These are phyloP conservation scores for Ophiostoma sp. DNA, from an alignment of 2,329 filamentous ascomycete genomes.

Conservation along the genomic window DNA sequence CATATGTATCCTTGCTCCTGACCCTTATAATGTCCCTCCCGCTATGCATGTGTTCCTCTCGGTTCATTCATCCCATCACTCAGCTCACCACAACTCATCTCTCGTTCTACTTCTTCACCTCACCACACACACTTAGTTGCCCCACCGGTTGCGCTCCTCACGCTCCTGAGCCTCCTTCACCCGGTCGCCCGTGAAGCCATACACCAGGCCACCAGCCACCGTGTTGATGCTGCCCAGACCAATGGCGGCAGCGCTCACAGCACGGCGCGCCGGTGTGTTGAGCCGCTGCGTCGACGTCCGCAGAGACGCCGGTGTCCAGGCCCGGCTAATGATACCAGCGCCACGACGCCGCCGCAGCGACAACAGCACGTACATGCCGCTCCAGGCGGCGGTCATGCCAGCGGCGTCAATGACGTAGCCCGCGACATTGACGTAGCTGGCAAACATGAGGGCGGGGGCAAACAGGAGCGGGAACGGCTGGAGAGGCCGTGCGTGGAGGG, in stretches of 20 bases:
- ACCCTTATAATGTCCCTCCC: background rate
- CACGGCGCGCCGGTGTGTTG: constrained; percentile 43
- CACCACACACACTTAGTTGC: constrained; percentile 16
- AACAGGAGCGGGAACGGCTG: constrained; percentile 53
- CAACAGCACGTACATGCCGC: constrained; percentile 58
- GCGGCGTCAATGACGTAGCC: constrained; percentile 59
- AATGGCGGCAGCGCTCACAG: constrained; percentile 53
- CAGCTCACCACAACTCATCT: background rate
- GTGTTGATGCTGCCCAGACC: constrained; percentile 52
- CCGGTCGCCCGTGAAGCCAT: constrained; percentile 50
- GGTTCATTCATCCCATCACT: background rate
- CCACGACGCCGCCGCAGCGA: constrained; percentile 50
- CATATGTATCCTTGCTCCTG: background rate
- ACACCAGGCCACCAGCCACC: constrained; percentile 53
- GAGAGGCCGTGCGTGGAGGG: constrained; percentile 57
- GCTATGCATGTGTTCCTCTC: background rate
- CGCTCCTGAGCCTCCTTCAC: constrained; percentile 52
- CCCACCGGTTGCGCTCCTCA: constrained; percentile 54
- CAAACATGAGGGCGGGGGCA: constrained; percentile 55
- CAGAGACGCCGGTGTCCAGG: constrained; percentile 35
- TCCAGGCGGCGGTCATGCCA: constrained; percentile 57
- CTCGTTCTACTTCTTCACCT: background rate
- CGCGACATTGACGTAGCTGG: constrained; percentile 60
- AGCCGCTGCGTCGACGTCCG: constrained; percentile 42
- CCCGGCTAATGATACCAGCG: constrained; percentile 23